Conservation (phyloP, 495 filamentous ascomycete species). For the Neurospora sp. region DNA sequence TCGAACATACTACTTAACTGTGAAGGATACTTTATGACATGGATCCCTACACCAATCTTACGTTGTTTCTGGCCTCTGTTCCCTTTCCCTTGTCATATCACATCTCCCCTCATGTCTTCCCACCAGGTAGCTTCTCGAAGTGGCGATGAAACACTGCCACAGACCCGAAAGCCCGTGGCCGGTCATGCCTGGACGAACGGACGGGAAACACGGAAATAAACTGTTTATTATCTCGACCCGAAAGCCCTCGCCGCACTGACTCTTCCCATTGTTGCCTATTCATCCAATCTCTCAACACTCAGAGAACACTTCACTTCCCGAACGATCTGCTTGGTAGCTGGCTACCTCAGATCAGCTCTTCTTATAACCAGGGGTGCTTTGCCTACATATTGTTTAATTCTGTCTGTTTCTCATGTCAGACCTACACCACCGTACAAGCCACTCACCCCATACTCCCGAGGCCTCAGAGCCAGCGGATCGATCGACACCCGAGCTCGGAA, state of each 20-base stretch:
- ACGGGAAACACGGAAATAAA: no score
- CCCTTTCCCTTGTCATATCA: not conserved
- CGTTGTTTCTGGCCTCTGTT: not conserved
- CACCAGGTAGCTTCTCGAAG: not conserved
- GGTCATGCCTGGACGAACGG: no score
- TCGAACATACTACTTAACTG: not conserved
- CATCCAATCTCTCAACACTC: not conserved
- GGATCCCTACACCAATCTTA: not conserved
- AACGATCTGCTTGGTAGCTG: not conserved
- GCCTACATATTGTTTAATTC: not conserved
- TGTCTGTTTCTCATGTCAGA: not conserved
- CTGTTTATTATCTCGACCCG: no score
- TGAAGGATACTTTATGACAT: not conserved
- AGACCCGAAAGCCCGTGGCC: no score
- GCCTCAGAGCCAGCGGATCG: not conserved
- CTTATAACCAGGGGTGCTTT: not conserved
- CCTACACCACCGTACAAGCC: not conserved
- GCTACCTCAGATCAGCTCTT: not conserved
- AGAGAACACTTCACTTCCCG: not conserved
- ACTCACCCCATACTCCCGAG: not conserved
- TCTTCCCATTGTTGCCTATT: no score
- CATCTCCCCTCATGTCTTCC: not conserved
- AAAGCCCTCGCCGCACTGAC: no score
- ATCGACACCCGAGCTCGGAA: not conserved
- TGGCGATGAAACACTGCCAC: not conserved